A percentile compares a stretch with the other conserved stretches of the same genome.
Conservation (phyloP, 2,329 filamentous ascomycete species). For the Paracoccidioides lutzii region DNA sequence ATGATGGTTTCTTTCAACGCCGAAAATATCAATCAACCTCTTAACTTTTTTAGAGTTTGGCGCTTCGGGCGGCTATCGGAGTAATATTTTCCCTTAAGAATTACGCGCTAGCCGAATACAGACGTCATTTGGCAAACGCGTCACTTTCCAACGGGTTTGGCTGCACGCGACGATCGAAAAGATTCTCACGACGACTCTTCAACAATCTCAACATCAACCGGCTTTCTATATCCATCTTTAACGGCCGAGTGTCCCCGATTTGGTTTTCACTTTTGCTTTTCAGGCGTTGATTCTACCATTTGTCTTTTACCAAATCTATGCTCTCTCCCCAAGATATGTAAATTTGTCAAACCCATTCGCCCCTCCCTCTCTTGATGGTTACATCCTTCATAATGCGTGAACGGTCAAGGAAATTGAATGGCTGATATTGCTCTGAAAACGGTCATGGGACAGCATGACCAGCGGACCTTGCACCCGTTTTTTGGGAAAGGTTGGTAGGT, state of each 20-base stretch:
- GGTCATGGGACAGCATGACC: constrained; percentile 29
- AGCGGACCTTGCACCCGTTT: constrained; percentile 30
- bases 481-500: constrained; percentile 26
- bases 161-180: not conserved
- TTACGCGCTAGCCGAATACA: constrained; percentile 2
- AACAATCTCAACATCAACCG: too few relatives aligned
- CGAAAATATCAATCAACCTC: not conserved
- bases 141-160: not conserved
- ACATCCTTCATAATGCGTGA: not conserved
- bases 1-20: not conserved
- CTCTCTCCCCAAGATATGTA: not conserved
- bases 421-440: constrained; percentile 10
- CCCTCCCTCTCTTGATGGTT: not conserved
- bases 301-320: not conserved
- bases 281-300: too few relatives aligned
- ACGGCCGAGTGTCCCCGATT: too few relatives aligned
- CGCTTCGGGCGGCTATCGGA: not conserved
- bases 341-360: too few relatives aligned
- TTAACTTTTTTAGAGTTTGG: not conserved
- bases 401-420: not conserved
- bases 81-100: not conserved
- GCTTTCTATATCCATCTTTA: too few relatives aligned
- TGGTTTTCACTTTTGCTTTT: too few relatives aligned
- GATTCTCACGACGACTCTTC: too few relatives aligned
- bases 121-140: constrained; percentile 2